These are phyloP conservation scores for Neurospora discreta DNA, from an alignment of 495 filamentous ascomycete species.

Conservation along the genomic window DNA sequence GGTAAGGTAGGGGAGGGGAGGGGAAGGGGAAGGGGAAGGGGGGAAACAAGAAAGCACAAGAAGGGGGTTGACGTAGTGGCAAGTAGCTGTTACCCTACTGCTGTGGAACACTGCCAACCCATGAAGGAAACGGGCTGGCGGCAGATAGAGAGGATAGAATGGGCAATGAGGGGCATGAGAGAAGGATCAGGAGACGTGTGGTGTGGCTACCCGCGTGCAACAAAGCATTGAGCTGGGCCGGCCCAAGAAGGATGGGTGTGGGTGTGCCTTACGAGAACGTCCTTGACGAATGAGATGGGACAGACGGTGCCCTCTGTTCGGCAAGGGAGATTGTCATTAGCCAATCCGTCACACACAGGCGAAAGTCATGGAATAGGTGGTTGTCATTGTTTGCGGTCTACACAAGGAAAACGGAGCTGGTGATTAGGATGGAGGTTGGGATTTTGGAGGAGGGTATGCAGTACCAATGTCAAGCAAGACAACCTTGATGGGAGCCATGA, in stretches of 20 bases:
- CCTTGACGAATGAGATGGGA: conserved; percentile 62
- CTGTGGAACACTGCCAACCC: neutral
- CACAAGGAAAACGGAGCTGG: neutral
- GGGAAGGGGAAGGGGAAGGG: neutral
- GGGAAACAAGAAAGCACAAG: neutral
- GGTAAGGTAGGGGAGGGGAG: neutral
- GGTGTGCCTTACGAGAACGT: conserved; percentile 47
- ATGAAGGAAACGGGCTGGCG: neutral
- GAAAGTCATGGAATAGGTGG: conserved; percentile 13
- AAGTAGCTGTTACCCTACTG: neutral
- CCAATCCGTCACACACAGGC: conserved; percentile 14
- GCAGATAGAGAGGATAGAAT: neutral
- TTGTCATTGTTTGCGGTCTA: neutral
- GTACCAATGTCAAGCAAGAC: conserved; percentile 43
- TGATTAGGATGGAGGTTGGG: neutral
- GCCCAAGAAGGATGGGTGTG: neutral
- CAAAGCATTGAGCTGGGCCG: neutral
- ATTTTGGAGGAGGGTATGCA: neutral
- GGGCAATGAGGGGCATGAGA: neutral
- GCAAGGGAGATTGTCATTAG: conserved; percentile 25
- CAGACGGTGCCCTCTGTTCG: conserved; percentile 56
- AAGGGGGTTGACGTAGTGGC: neutral
- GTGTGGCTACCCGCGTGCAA: neutral
- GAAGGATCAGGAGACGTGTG: neutral
- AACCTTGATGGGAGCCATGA: conserved; percentile 26